These are phyloP conservation scores for Penicillium italicum DNA, from an alignment of 2,329 filamentous ascomycete species.

Conservation along the genomic window DNA sequence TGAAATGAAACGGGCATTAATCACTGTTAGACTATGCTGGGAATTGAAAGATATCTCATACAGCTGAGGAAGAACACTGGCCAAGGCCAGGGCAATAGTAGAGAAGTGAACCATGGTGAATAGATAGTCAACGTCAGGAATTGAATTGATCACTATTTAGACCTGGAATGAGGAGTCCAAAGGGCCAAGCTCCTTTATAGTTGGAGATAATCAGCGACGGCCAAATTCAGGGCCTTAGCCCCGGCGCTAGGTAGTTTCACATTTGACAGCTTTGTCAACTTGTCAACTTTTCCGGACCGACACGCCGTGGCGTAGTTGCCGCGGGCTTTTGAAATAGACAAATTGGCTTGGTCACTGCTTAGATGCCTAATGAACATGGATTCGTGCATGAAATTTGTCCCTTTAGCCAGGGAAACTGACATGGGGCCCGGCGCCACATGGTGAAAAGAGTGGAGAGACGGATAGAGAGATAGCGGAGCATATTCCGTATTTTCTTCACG, in stretches of 20 bases:
- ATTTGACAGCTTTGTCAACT: background rate
- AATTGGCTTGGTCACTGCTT: background rate
- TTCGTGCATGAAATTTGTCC: background rate
- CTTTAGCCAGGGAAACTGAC: background rate
- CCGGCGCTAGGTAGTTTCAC: background rate
- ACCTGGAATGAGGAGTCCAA: background rate
- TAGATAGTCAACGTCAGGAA: background rate
- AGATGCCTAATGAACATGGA: background rate
- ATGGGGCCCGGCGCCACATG: background rate
- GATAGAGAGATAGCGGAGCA: slow-evolving; percentile 4
- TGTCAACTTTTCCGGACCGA: slow-evolving; percentile 8
- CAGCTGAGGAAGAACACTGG: slow-evolving; percentile 24
- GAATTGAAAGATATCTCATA: background rate
- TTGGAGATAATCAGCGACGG: background rate
- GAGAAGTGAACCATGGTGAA: slow-evolving; percentile 22
- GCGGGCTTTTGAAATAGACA: slow-evolving; percentile 9
- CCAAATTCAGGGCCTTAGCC: background rate
- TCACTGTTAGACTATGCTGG: background rate
- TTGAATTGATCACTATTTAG: background rate
- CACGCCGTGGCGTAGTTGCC: slow-evolving; percentile 19
- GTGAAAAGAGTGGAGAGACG: background rate
- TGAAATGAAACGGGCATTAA: background rate
- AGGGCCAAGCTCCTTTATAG: slow-evolving; percentile 2
- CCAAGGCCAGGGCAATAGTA: slow-evolving; percentile 19
- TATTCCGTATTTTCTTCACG: slow-evolving; percentile 11